phyloP scores from a whole-genome alignment of 352 stramenopile genomes.

The Pythium myriotylum region DNA sequence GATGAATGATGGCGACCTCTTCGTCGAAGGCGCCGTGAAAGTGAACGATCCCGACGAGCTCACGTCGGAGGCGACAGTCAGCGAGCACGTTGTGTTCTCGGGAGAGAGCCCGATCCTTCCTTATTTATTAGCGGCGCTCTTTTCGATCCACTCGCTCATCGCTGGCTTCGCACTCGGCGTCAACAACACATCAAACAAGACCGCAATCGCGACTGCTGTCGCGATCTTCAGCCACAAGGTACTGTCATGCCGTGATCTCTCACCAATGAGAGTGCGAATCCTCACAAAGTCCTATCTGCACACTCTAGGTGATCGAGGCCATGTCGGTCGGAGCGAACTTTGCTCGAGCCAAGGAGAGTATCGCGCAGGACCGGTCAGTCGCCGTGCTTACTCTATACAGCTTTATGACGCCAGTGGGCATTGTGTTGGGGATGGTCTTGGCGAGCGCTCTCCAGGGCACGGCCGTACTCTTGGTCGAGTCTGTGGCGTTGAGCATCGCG shows the following conservation, averaged over 20 bases:
- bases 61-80: constrained; percentile 41
- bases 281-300: too few relatives aligned
- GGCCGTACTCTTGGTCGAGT: constrained; percentile 43
- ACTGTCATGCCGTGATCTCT: neutral
- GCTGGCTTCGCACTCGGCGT: constrained; percentile 65
- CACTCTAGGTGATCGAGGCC: constrained; percentile 58
- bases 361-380: constrained; percentile 45
- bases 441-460: constrained; percentile 46
- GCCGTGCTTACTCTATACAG: constrained; percentile 64
- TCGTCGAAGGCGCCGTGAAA: constrained; percentile 6
- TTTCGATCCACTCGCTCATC: constrained; percentile 70
- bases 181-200: constrained; percentile 54
- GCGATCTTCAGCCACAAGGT: constrained; percentile 77
- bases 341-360: constrained; percentile 53
- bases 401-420: constrained; percentile 67
- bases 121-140: constrained; percentile 66
- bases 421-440: constrained; percentile 63
- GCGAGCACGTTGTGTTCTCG: constrained; percentile 66
- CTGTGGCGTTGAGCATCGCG: constrained; percentile 51
- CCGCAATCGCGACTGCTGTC: constrained; percentile 54
- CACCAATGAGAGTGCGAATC: neutral
- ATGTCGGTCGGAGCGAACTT: constrained; percentile 72
- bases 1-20: constrained; percentile 6
- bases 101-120: constrained; percentile 54
- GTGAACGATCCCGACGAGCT: constrained; percentile 15